Evolutionary conservation across 1,139 yeast genomes (phyloP).

Genomic region (Suzukiozyma palmioleophila): DNA sequence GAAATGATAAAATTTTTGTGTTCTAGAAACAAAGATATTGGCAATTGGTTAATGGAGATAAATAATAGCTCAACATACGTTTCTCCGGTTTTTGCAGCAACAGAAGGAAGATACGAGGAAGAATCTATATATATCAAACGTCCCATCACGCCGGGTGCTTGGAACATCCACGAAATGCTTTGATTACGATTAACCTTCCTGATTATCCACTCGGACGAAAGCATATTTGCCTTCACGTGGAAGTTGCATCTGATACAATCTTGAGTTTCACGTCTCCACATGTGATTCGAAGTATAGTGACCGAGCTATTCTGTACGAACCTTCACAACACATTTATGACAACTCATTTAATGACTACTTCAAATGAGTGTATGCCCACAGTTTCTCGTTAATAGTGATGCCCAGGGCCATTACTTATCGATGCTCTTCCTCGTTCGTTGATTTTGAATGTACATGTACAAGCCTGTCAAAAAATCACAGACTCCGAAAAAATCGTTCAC

Average conservation of each 20-base stretch:
- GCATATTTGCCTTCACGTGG: background rate
- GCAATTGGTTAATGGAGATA: slow-evolving; percentile 23
- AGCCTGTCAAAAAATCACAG: slow-evolving; percentile 2
- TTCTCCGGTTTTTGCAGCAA: slow-evolving; percentile 11
- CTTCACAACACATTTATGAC: too few relatives aligned
- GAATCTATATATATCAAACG: background rate
- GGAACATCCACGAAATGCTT: slow-evolving; percentile 5
- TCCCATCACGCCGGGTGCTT: slow-evolving; percentile 10
- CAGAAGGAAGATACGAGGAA: slow-evolving; percentile 9
- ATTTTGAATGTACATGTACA: background rate
- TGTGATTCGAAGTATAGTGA: too few relatives aligned
- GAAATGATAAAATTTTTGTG: slow-evolving; percentile 18
- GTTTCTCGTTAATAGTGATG: too few relatives aligned
- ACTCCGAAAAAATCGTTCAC: background rate
- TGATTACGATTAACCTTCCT: background rate
- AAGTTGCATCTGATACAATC: background rate
- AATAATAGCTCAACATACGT: slow-evolving; percentile 18
- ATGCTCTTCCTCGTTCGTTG: too few relatives aligned
- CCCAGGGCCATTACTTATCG: too few relatives aligned
- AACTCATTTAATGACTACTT: too few relatives aligned
- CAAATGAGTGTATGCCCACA: too few relatives aligned
- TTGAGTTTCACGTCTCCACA: background rate
- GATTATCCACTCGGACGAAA: background rate
- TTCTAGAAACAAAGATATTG: slow-evolving; percentile 9
- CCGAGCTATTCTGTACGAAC: too few relatives aligned